Evolutionary conservation across 148 eudicot species (phyloP), one percentile per base, ranked within the genome.

Genomic region (Vaccinium darrowii): DNA sequence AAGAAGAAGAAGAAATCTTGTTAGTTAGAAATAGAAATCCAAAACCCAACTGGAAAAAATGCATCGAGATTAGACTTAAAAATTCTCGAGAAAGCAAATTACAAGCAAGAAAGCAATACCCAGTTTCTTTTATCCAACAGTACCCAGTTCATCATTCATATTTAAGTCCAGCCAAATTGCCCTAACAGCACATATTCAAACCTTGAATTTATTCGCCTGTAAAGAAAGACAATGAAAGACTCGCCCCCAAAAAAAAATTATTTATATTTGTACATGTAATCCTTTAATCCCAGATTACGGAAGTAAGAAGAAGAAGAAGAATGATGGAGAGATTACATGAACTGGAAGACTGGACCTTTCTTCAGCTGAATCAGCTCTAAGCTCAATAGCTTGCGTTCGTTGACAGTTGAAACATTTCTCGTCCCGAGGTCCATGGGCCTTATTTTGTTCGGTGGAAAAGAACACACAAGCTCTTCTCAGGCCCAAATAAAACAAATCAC

Each of bases 141-240:
- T 23, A 76, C 19, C 56, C 80, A 50, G 33, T 76, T 76, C 80
- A n/a, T 76, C 80, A 10, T 5, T 76, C 80, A 49, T n/a, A 11
- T 47, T 49, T 50, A 21, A n/a, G 52, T 8, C 16, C 57, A 52
- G 80, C 80, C 57, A 76, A 76, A 49, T 76, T 27, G 80, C 80
- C 80, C 80, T 76, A 50, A 13, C 57, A 71, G 75, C 15, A 71
- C 75, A 10, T 8, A 47, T 56, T 76, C 7, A 76, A 76, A n/a
- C 80, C 57, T 56, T 50, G 12, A 76, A 76, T 76, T 19, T 21
- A 21, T 50, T 23, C 51, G 78, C 23, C n/a, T 4, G 19, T 75
- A 18, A 9, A 75, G 52, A 47, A 75, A 16, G 30, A 47, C 27
- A 76, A 49, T 19, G n/a, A 30, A 49, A 19, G 39, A 36, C 39